Evolutionary conservation across 345 rosid genomes (phyloP).

Genomic region (Pugionium dolabratum): DNA sequence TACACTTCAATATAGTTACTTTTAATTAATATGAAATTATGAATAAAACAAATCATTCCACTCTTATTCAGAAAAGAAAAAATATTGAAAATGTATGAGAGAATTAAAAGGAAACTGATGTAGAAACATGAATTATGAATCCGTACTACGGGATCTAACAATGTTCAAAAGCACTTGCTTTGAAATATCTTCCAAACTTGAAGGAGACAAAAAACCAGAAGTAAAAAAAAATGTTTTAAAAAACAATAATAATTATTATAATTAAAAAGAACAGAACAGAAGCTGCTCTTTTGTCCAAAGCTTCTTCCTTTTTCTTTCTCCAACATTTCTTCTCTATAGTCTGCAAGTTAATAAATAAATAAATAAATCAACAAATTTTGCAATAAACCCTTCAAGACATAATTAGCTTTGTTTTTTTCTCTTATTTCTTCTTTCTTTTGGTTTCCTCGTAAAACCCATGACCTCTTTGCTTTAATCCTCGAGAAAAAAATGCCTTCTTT

Average conservation of each 20-base stretch:
- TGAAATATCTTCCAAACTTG: constrained; percentile 40
- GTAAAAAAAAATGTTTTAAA: background rate
- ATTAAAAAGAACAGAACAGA: constrained; percentile 36
- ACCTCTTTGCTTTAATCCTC: constrained; percentile 41
- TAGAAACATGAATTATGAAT: constrained; percentile 30
- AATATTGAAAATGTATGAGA: background rate
- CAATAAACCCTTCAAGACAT: constrained; percentile 32
- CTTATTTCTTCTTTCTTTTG: background rate
- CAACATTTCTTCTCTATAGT: constrained; percentile 32
- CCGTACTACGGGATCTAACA: constrained; percentile 47
- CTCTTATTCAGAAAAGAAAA: background rate
- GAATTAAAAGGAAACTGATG: constrained; percentile 4
- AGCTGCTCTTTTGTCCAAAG: constrained; percentile 46
- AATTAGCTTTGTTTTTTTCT: constrained; percentile 27
- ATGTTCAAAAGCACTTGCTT: constrained; percentile 34
- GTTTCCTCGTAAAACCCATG: constrained; percentile 43
- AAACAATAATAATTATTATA: background rate
- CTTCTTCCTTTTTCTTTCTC: constrained; percentile 39
- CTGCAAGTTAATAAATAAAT: constrained; percentile 13
- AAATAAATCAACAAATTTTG: background rate
- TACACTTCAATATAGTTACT: background rate
- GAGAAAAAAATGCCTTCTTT: constrained; percentile 45
- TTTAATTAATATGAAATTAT: background rate
- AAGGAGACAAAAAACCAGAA: constrained; percentile 40
- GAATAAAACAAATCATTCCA: background rate